phyloP scores from a whole-genome alignment of 768 basidiomycete genomes.

The Pleurotus eryngii region DNA sequence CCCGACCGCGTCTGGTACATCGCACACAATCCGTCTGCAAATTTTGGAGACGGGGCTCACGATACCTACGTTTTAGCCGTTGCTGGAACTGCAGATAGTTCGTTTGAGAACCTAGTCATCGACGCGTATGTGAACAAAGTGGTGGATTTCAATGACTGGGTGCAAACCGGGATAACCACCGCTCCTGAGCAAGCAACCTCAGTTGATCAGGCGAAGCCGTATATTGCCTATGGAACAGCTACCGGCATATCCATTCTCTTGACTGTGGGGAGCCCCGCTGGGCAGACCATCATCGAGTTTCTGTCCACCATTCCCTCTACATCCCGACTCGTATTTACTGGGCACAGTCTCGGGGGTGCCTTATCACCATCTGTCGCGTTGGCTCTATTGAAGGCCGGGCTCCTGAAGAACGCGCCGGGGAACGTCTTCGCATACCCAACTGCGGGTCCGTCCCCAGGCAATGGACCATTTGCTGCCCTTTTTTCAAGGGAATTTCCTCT shows the following conservation, averaged over 20 bases:
- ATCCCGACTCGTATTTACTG: conserved; percentile 6
- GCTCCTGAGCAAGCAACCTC: background rate
- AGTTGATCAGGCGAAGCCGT: background rate
- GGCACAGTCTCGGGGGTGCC: conserved; percentile 7
- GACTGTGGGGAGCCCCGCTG: background rate
- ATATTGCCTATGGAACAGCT: conserved; percentile 3
- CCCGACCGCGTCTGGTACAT: conserved; percentile 2
- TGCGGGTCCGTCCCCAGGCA: conserved; percentile 1
- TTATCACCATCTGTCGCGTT: conserved; percentile 4
- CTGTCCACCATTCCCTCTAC: background rate
- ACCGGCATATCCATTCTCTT: background rate
- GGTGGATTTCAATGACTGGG: conserved; percentile 5
- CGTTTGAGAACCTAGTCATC: background rate
- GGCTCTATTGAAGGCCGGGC: background rate
- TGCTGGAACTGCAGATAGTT: background rate
- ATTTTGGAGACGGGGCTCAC: background rate
- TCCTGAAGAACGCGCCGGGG: background rate
- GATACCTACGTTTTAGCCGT: conserved; percentile 7
- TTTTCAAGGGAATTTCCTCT: background rate
- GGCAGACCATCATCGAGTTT: conserved; percentile 3
- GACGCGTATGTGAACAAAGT: background rate
- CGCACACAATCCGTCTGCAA: background rate
- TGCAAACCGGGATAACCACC: background rate
- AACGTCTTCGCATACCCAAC: background rate
- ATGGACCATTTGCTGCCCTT: background rate